Conservation (phyloP, 2,329 filamentous ascomycete genomes). For the Microcyclospora tardicrescens region DNA sequence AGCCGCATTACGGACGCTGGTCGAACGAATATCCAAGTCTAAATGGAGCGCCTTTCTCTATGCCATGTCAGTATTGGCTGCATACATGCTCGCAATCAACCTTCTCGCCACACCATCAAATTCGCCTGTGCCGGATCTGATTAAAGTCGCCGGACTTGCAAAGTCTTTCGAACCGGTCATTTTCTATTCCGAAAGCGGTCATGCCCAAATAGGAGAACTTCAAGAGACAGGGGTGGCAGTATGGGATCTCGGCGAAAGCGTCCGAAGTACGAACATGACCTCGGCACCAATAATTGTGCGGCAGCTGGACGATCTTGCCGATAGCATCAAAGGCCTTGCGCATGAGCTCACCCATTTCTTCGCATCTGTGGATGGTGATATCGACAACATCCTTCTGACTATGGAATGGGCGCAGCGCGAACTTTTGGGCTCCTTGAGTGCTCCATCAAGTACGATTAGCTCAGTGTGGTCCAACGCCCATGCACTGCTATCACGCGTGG, state of each 20-base stretch:
- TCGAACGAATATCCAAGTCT: constrained; percentile 52
- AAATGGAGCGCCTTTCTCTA: constrained; percentile 55
- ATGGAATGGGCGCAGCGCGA: constrained; percentile 95
- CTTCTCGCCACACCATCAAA: constrained; percentile 55
- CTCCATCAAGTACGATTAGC: constrained; percentile 50
- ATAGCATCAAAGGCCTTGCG: constrained; percentile 71
- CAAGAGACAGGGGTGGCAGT: constrained; percentile 88
- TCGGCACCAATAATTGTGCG: constrained; percentile 74
- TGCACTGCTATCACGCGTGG: constrained; percentile 57
- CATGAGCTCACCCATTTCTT: constrained; percentile 86
- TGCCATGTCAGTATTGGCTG: constrained; percentile 48
- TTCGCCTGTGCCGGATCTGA: constrained; percentile 65
- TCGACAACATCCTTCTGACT: constrained; percentile 81
- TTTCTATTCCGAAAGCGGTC: constrained; percentile 83
- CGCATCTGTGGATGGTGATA: constrained; percentile 81
- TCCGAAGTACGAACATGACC: constrained; percentile 80
- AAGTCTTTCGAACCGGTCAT: constrained; percentile 89
- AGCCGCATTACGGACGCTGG: constrained; percentile 47
- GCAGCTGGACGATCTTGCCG: constrained; percentile 73
- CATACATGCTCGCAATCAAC: constrained; percentile 50
- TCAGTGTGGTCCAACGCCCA: constrained; percentile 78
- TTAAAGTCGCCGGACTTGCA: constrained; percentile 80
- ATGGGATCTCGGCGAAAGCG: constrained; percentile 86
- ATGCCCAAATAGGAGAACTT: constrained; percentile 71
- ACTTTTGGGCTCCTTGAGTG: constrained; percentile 53